Base-by-base conservation (phyloP, 306 rosid genomes). In the Quercus wislizeni region DNA sequence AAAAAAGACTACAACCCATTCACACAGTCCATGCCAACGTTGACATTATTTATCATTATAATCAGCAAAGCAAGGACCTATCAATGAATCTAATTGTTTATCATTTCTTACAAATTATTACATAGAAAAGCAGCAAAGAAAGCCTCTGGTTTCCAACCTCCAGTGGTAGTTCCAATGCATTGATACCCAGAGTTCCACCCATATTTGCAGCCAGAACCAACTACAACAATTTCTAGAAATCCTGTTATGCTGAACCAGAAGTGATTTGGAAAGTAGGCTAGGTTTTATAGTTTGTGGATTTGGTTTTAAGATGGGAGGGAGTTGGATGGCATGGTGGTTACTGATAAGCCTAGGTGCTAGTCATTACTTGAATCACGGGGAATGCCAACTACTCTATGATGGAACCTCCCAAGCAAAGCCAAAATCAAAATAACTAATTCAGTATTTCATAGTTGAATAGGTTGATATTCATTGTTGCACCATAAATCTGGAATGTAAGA, bases 401-500 rank as follows among this genome's bases (percentile, higher is more conserved):
- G 69, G 41, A 63, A 2, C 18, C 69, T 28, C 30, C n/a, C 41
- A 5, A 63, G 38, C 41, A 28, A 28, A 27, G 19, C n/a, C 30
- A 25, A 27, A 28, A 28, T 69, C 15, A 71, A 75, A 71, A 51
- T 59, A 73, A 38, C 55, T 25, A 18, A 64, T 8, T 54, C 46
- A 41, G 46, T 41, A 8, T 41, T 41, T 41, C 55, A 77, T n/a
- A 71, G n/a, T 23, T 78, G 33, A 43, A 69, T 62, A 76, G 67
- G 74, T 58, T 57, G 20, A 79, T 41, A 57, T 23, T 11, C 65
- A 73, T 55, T 25, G 58, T 65, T 70, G 20, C 69, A 65, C 77
- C 74, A 65, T 69, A 74, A 57, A 35, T 19, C 19, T 38, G 19
- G 18, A 28, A 69, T 56, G 57, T 30, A 72, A 18, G n/a, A 20